Percentiles rank a stretch among this genome's conserved stretches.
phyloP scores from a whole-genome alignment of 306 rosid species.

The Pyrus bretschneideri region DNA sequence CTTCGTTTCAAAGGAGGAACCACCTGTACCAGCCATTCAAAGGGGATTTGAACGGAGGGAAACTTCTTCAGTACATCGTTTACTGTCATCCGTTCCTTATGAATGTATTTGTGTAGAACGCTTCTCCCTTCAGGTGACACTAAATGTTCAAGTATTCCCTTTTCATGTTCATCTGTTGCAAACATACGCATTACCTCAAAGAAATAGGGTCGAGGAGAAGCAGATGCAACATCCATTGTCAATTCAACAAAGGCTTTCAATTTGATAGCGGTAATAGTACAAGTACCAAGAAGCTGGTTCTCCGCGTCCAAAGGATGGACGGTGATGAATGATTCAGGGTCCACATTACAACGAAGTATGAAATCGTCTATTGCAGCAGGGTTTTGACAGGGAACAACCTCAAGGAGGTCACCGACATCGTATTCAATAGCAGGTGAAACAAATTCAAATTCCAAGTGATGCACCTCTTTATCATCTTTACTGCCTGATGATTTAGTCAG shows the following conservation, averaged over 20 bases:
- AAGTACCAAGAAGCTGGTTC: no score
- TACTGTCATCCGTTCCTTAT: no score
- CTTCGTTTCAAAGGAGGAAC: no score
- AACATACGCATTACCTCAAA: slow-evolving; percentile 47
- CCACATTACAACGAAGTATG: slow-evolving; percentile 61
- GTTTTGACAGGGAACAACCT: slow-evolving; percentile 77
- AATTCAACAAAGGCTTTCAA: slow-evolving; percentile 63
- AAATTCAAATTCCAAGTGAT: slow-evolving; percentile 79
- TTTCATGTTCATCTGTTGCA: no score
- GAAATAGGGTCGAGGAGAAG: slow-evolving; percentile 89
- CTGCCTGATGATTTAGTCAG: slow-evolving; percentile 51
- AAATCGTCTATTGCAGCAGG: slow-evolving; percentile 64
- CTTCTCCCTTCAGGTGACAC: no score
- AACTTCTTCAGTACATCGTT: no score
- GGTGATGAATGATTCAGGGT: slow-evolving; percentile 68
- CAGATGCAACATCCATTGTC: slow-evolving; percentile 88
- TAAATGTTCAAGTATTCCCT: no score
- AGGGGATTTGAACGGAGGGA: no score
- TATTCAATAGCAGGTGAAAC: slow-evolving; percentile 56
- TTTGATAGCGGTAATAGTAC: background rate
- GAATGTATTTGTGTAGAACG: no score
- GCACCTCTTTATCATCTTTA: slow-evolving; percentile 56
- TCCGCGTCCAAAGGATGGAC: slow-evolving; percentile 12
- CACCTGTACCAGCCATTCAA: no score
- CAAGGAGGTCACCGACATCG: slow-evolving; percentile 69